Evolutionary conservation across 371 early-diverging fungal genomes (phyloP).

Genomic region (Mucor mucedo): DNA sequence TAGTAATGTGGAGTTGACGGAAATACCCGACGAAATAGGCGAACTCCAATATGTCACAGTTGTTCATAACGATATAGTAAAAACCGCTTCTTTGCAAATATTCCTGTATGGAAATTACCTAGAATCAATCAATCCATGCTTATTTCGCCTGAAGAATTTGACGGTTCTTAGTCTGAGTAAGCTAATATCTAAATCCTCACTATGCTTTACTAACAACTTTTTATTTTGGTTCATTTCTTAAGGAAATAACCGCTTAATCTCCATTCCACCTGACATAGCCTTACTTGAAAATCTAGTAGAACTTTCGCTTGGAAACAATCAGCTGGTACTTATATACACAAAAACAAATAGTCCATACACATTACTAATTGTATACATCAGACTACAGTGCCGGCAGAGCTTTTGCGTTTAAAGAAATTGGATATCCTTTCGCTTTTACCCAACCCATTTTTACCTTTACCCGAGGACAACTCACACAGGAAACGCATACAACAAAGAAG

Average conservation of each 20-base stretch:
- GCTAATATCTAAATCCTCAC: not conserved
- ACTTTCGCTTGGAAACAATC: constrained; percentile 63
- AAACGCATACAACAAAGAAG: not conserved
- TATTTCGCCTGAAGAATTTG: constrained; percentile 56
- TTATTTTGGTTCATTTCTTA: constrained; percentile 1
- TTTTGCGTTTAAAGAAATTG: constrained; percentile 34
- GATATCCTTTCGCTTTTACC: constrained; percentile 37
- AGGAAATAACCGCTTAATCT: constrained; percentile 56
- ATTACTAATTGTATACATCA: constrained; percentile 11
- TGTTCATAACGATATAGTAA: constrained; percentile 51
- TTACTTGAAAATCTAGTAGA: constrained; percentile 61
- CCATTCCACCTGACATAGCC: constrained; percentile 61
- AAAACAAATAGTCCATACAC: not conserved
- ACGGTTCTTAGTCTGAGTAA: constrained; percentile 63
- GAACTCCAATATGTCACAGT: constrained; percentile 59
- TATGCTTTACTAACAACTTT: not conserved
- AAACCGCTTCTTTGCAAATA: constrained; percentile 52
- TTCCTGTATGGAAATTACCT: constrained; percentile 56
- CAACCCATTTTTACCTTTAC: constrained; percentile 35
- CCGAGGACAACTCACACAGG: not conserved
- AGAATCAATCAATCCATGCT: constrained; percentile 37
- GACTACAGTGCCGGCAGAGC: constrained; percentile 43
- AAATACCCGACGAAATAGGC: constrained; percentile 57
- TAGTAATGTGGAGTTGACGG: constrained; percentile 52
- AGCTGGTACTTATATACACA: constrained; percentile 38